Base-by-base conservation (phyloP, 1,139 yeast species). In the Saccharomyces pastorianus region DNA sequence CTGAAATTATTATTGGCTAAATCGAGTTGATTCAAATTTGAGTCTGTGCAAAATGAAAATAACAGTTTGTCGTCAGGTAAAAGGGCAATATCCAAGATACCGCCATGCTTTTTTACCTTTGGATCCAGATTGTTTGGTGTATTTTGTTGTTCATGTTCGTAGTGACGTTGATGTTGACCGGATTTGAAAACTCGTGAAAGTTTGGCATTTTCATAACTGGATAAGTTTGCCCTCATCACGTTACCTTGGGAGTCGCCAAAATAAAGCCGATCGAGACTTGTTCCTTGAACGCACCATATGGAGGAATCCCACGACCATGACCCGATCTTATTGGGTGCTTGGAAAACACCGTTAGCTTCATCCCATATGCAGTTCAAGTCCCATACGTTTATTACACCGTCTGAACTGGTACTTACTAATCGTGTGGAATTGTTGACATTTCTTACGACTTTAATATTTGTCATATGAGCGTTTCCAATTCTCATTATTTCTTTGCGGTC, bases 341-440 rank as follows among this genome's bases (percentile, higher is more conserved):
- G 44, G 13, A 38, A 6, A 5, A 17, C 44, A 38, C 44, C 44
- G 4, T 5, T 38, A 17, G 44, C 11, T 4, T 38, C 6, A 38
- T 38, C 44, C 5, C 13, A 13, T 13, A 4, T 49, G 88, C 46
- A 13, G 50, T 76, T 47, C 52, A 87, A 71, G 62, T 88, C 91
- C 97, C 97, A 91, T 31, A 89, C 72, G 62, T 86, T 85, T 47
- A 91, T 78, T 0, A 91, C 77, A 3, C 88, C 76, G 68, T 93
- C 97, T 0, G 96, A 82, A 1, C 96, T 85, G 0, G 95, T 96
- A 25, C 93, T 83, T 23, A 91, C 66, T n/a, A 88, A 74, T 17
- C 51, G 59, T 61, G 77, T 76, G 32, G 74, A 73, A 28, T 82
- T 81, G 61, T 80, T 81, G 73, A 81, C 76, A 56, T 60, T 67